Evolutionary conservation across 78 protist species (phyloP), one percentile per base, ranked within the genome.

Genomic region (Creolimax fragrantissima): DNA sequence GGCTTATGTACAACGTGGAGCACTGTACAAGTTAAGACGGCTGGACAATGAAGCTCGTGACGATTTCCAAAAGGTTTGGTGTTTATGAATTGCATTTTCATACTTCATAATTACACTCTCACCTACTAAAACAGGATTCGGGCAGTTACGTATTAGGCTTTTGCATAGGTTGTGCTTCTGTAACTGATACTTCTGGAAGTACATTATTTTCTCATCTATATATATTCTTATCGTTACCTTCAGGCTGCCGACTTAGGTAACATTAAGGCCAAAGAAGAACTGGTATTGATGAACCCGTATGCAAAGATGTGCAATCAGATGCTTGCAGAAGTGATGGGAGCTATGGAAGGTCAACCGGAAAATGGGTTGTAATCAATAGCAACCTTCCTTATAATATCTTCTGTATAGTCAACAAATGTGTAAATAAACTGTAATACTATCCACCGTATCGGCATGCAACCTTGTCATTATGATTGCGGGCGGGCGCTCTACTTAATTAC

Each of bases 271-370:
- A 83, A 83, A 24, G 35, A 24, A 32, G 86, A 83, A 83, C 86
- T 83, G 0, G 86, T 83, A 24, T 36, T 41, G 5, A 5, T 83
- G 2, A 83, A 83, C 35, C 86, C 86, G 7, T 83, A 83, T 11
- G 86, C 86, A 6, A 36, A 11, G 35, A 6, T 83, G 86, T 83
- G 86, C 86, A 83, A 83, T 83, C 86, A 83, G 37, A 83, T 83
- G 86, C 86, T 83, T 5, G 86, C 86, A 35, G 86, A 83, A 32
- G 86, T 83, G 6, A 83, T 83, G 86, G n/a, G n/a, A n/a, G n/a
- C n/a, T n/a, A n/a, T n/a, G n/a, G n/a, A n/a, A n/a, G n/a, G n/a
- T n/a, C n/a, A n/a, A n/a, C n/a, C n/a, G n/a, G n/a, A n/a, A n/a
- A n/a, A n/a, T n/a, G n/a, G n/a, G n/a, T n/a, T n/a, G n/a, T n/a